phyloP scores from a whole-genome alignment of 345 rosid species.

The Laguncularia racemosa region DNA sequence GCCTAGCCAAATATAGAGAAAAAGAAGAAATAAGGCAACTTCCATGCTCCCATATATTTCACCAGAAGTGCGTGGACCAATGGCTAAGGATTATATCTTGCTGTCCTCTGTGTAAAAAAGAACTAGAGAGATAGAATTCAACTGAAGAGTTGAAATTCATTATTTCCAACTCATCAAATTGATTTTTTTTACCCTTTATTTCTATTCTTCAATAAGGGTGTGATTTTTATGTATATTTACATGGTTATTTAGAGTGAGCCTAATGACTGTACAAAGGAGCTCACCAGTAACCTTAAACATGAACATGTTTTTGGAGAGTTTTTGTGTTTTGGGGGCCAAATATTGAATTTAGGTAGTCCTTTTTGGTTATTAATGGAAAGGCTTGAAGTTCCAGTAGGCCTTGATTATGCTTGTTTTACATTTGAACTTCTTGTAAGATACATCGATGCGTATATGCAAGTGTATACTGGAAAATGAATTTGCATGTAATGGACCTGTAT shows the following conservation, averaged over 20 bases:
- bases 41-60: conserved; percentile 91
- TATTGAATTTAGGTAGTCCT: too few relatives aligned
- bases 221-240: conserved; percentile 13
- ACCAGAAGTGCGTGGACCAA: conserved; percentile 89
- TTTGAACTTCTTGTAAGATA: too few relatives aligned
- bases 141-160: not conserved
- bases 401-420: too few relatives aligned
- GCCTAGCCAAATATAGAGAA: conserved; percentile 76
- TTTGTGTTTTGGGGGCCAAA: too few relatives aligned
- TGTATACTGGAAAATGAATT: too few relatives aligned
- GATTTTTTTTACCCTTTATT: not conserved
- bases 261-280: conserved; percentile 24
- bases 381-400: too few relatives aligned
- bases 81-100: conserved; percentile 94
- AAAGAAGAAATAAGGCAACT: conserved; percentile 80
- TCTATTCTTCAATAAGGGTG: conserved; percentile 1
- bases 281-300: conserved; percentile 22
- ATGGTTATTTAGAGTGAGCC: conserved; percentile 40
- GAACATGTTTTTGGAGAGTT: too few relatives aligned
- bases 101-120: conserved; percentile 96
- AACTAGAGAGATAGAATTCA: conserved; percentile 47
- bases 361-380: too few relatives aligned
- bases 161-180: not conserved
- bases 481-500: too few relatives aligned
- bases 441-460: too few relatives aligned